Base-by-base conservation (phyloP, 2,329 filamentous ascomycete genomes). In the Tolypocladium inflatum region DNA sequence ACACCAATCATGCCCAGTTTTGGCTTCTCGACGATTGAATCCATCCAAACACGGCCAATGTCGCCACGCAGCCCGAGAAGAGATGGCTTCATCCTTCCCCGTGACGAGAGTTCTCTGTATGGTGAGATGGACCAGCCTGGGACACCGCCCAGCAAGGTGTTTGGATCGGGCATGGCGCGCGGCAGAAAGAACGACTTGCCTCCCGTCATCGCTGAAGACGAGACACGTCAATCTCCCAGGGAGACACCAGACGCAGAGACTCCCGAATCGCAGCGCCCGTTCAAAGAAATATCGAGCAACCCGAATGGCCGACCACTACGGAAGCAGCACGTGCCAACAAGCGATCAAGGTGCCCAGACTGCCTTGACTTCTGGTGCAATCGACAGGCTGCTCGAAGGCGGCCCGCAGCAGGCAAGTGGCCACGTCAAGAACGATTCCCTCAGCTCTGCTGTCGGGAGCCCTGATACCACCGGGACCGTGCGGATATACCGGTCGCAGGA, bases 301-400 rank as follows among this genome's bases (percentile, higher is more conserved):
- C 72, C 78, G 3, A 73, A 70, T 59, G 66, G 71, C 55, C 74
- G 74, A 23, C 65, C 73, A 30, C 54, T 63, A 8, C 77, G 75
- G 58, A 80, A 76, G 65, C 65, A 62, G 26, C 56, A 68, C 26
- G 61, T 74, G 45, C 71, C 74, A 57, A 87, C 80, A 60, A 75
- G 79, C 23, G 90, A 96, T 65, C 87, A 88, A 63, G 83, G 86
- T 56, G 88, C 89, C 17, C 93, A 97, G 73, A 97, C 92, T 30
- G 80, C 87, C 43, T 78, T 97, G 37, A 95, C 91, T n/a, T 83
- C 89, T 0, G 83, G 88, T 55, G 86, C 88, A 58, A 90, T 96
- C 62, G 91, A 96, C 64, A 81, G 84, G 57, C 79, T 96, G 66
- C 74, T 95, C 58, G 80, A 81, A 63, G 78, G 80, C 23, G 62